These are phyloP conservation scores for Paracoccidioides brasiliensis DNA, from an alignment of 2,329 filamentous ascomycete species.

Conservation along the genomic window DNA sequence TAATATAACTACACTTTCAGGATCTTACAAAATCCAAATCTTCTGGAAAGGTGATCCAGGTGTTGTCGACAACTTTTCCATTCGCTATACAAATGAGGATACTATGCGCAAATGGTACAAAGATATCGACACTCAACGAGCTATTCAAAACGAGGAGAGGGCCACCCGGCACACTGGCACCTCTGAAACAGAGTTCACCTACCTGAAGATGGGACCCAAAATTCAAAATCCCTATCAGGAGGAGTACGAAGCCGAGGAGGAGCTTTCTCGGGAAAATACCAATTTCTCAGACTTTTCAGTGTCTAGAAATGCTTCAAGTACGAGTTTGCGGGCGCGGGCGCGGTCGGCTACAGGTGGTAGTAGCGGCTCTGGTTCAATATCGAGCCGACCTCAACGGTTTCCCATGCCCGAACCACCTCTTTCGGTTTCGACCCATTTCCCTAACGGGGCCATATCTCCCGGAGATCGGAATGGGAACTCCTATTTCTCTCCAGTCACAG, in stretches of 20 bases:
- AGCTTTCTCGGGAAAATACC: constrained; percentile 24
- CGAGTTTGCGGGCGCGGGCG: constrained; percentile 61
- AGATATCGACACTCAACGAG: constrained; percentile 63
- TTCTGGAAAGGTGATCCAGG: constrained; percentile 88
- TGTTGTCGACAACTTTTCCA: constrained; percentile 92
- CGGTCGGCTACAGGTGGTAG: constrained; percentile 60
- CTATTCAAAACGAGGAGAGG: constrained; percentile 41
- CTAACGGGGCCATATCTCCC: constrained; percentile 44
- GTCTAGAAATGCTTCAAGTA: constrained; percentile 59
- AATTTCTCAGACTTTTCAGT: constrained; percentile 39
- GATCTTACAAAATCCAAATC: constrained; percentile 89
- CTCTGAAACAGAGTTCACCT: constrained; percentile 62
- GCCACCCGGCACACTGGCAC: constrained; percentile 41
- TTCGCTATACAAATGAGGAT: constrained; percentile 85
- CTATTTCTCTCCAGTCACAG: constrained; percentile 80
- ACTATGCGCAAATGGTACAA: constrained; percentile 84
- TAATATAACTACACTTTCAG: constrained; percentile 32
- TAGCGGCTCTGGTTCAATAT: constrained; percentile 24
- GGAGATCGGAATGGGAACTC: constrained; percentile 56
- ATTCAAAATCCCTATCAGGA: constrained; percentile 73
- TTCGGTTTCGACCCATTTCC: constrained; percentile 53
- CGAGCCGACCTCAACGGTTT: constrained; percentile 54
- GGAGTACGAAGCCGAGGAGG: constrained; percentile 44
- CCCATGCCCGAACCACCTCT: constrained; percentile 52
- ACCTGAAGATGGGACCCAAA: constrained; percentile 55